Evolutionary conservation across 2,329 filamentous ascomycete genomes (phyloP), one percentile per base, ranked within the genome.

Genomic region (Magnaporthales sp.): DNA sequence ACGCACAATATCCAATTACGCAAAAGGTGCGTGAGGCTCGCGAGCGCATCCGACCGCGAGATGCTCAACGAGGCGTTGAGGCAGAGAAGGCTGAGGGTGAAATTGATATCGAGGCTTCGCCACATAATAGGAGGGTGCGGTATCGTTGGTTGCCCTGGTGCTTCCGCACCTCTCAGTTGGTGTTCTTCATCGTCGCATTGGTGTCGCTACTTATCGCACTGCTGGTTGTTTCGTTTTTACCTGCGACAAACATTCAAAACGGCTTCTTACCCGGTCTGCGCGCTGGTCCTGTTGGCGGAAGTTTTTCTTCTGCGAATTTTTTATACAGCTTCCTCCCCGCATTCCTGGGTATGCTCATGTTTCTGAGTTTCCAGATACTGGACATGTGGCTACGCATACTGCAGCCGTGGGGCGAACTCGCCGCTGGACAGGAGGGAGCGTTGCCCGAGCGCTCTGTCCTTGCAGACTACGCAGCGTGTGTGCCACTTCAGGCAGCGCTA

Each of bases 301-400:
- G 90, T 22, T 97, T 96, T 77, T 96, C 92, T 1, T 82, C 91
- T 0, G 91, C 92, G 64, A 92, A 97, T 77, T 97, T 97, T 78
- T 79, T 97, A 64, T 97, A 93, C 80, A 87, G 86, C 68, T 92
- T 93, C 76, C 67, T 93, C 26, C 91, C 91, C 0, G 86, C 89
- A 2, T 71, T 90, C 0, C 74, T 93, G 30, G 91, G 88, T 4
- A 85, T 88, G 72, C 70, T 90, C 19, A 78, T 91, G 63, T 91
- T 89, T 74, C 82, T 92, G 62, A 75, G 84, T 64, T 88, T 91
- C 75, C 85, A 90, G 68, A 83, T 85, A 32, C 77, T 92, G 67
- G 90, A 93, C 72, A 81, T 86, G 73, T 81, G 84, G 1, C 74
- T 92, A 67, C 86, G 90, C 66, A 80, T 87, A 32, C 81, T 92